Percentiles rank a stretch among this genome's conserved stretches.
These are phyloP conservation scores for Pseudogymnoascus sp. DNA, from an alignment of 2,329 filamentous ascomycete genomes.

Conservation along the genomic window DNA sequence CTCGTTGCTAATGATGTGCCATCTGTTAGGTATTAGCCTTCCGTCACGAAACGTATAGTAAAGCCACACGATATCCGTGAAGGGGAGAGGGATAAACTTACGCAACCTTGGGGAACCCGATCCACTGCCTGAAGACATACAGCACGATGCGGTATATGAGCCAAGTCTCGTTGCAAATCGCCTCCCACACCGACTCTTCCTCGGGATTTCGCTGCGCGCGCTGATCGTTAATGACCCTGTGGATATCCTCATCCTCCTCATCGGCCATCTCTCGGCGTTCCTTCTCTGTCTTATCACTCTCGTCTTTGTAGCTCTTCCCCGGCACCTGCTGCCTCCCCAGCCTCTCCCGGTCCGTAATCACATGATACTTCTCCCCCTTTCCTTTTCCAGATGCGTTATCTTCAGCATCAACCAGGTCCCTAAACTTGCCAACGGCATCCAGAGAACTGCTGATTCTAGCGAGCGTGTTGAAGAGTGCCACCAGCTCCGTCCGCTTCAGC, in stretches of 20 bases:
- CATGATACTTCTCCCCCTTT: conserved; percentile 17
- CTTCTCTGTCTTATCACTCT: conserved; percentile 13
- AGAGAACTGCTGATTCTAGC: conserved; percentile 78
- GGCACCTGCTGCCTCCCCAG: conserved; percentile 37
- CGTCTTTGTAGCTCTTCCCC: conserved; percentile 13
- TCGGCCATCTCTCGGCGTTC: conserved; percentile 20
- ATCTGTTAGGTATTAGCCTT: conserved; percentile 13
- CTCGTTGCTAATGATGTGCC: conserved; percentile 46
- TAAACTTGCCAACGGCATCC: conserved; percentile 65
- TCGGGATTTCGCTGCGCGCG: conserved; percentile 23
- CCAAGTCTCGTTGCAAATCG: conserved; percentile 54
- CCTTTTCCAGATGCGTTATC: conserved; percentile 23
- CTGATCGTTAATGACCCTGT: conserved; percentile 28
- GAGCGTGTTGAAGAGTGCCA: conserved; percentile 90
- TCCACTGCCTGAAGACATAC: conserved; percentile 64
- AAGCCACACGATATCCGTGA: conserved; percentile 14
- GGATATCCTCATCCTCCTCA: conserved; percentile 35
- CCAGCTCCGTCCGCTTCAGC: conserved; percentile 82
- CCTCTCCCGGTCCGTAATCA: conserved; percentile 21
- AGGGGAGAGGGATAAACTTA: conserved; percentile 43
- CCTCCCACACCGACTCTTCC: conserved; percentile 43
- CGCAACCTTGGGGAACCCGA: conserved; percentile 57
- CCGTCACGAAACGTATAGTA: conserved; percentile 25
- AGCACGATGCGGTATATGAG: conserved; percentile 50
- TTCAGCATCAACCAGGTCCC: conserved; percentile 40